phyloP scores from a whole-genome alignment of 345 rosid species.

The Orychophragmus violaceus region DNA sequence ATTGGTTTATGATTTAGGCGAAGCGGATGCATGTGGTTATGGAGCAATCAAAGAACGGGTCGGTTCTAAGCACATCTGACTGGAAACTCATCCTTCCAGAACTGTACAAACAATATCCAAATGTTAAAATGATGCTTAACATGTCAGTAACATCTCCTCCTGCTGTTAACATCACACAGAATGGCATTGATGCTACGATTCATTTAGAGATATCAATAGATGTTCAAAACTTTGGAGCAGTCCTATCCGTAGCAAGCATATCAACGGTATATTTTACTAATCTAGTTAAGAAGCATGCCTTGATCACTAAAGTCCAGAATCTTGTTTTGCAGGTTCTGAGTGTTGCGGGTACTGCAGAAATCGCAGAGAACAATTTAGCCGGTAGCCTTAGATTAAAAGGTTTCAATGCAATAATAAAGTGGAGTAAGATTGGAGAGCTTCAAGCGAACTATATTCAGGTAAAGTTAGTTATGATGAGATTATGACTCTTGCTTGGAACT shows the following conservation, averaged over 20 bases:
- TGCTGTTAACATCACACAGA: slow-evolving; percentile 28
- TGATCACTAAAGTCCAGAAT: not conserved
- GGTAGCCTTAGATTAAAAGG: slow-evolving; percentile 41
- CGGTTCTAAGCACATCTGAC: slow-evolving; percentile 56
- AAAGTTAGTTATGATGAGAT: too few relatives aligned
- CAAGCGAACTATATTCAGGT: slow-evolving; percentile 49
- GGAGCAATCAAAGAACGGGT: slow-evolving; percentile 39
- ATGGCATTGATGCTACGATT: slow-evolving; percentile 38
- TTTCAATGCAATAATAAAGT: slow-evolving; percentile 43
- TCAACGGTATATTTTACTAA: slow-evolving; percentile 43
- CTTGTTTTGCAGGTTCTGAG: slow-evolving; percentile 37
- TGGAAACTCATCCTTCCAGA: slow-evolving; percentile 61
- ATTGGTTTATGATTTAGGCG: too few relatives aligned
- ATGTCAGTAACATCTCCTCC: slow-evolving; percentile 55
- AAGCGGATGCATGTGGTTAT: slow-evolving; percentile 52
- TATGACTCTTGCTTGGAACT: not conserved
- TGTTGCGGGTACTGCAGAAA: slow-evolving; percentile 44
- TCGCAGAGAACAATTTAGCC: slow-evolving; percentile 41
- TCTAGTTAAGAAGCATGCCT: not conserved
- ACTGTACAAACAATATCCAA: slow-evolving; percentile 52
- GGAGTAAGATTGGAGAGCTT: slow-evolving; percentile 54
- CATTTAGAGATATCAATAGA: slow-evolving; percentile 40
- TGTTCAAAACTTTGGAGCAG: slow-evolving; percentile 43
- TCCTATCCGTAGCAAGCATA: slow-evolving; percentile 51
- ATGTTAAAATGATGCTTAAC: slow-evolving; percentile 47